Percentiles rank a stretch among this genome's conserved stretches.
Conservation (phyloP, 352 stramenopile genomes). For the Phytophthora pseudosyringae region DNA sequence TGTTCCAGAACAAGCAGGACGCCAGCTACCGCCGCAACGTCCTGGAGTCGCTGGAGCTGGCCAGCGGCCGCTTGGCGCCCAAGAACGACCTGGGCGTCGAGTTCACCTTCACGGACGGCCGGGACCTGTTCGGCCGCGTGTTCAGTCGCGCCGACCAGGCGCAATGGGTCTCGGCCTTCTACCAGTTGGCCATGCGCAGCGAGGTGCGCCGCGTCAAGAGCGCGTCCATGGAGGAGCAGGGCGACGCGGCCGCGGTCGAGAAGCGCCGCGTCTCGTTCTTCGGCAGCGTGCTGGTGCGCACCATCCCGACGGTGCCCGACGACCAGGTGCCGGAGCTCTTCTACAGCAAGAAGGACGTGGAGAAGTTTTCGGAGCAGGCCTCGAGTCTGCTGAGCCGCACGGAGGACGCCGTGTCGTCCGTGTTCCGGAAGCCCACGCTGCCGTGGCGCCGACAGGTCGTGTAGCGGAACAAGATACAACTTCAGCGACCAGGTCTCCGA, state of each 20-base stretch:
- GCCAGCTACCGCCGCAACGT: constrained; percentile 45
- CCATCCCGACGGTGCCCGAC: constrained; percentile 55
- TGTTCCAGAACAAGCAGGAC: constrained; percentile 66
- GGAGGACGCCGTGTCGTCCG: constrained; percentile 55
- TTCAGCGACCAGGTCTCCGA: not conserved
- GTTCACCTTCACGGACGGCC: constrained; percentile 51
- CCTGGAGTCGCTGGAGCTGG: constrained; percentile 47
- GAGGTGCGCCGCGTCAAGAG: constrained; percentile 43
- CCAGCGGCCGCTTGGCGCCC: constrained; percentile 46
- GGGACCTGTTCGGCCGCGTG: constrained; percentile 50
- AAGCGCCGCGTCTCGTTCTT: constrained; percentile 68
- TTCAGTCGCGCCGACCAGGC: constrained; percentile 65
- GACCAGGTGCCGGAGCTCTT: constrained; percentile 66
- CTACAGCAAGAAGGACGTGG: constrained; percentile 69
- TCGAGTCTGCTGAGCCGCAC: constrained; percentile 60
- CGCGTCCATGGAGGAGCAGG: constrained; percentile 36
- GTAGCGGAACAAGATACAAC: constrained; percentile 2
- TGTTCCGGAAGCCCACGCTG: constrained; percentile 43
- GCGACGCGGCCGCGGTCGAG: constrained; percentile 32
- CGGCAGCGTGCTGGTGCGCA: constrained; percentile 60
- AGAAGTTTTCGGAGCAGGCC: constrained; percentile 63
- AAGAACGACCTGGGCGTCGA: constrained; percentile 58
- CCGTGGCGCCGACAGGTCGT: constrained; percentile 40
- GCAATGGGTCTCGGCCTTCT: constrained; percentile 70
- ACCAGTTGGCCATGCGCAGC: constrained; percentile 55